These are phyloP conservation scores for Fusarium tanahbumbuense DNA, from an alignment of 2,329 filamentous ascomycete species.

Conservation along the genomic window DNA sequence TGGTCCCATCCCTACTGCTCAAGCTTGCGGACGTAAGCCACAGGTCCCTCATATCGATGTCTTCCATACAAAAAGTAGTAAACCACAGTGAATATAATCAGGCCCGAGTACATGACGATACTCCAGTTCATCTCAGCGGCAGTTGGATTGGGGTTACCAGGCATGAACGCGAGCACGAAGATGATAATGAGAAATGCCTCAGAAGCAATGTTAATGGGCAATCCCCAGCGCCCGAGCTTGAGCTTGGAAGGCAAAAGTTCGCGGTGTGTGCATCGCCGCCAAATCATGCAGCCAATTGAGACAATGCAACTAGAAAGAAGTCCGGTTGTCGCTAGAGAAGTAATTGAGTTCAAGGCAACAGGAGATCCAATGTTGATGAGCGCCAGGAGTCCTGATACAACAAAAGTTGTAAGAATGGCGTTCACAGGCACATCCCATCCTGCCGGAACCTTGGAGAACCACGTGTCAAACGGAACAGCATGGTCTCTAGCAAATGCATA, in stretches of 20 bases:
- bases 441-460: conserved; percentile 32
- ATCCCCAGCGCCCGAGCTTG: conserved; percentile 31
- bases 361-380: conserved; percentile 42
- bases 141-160: conserved; percentile 30
- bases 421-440: conserved; percentile 40
- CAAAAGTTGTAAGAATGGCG: conserved; percentile 35
- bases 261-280: conserved; percentile 29
- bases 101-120: conserved; percentile 26
- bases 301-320: conserved; percentile 41
- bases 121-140: conserved; percentile 41
- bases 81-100: conserved; percentile 16
- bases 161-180: conserved; percentile 41
- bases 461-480: conserved; percentile 38
- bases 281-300: conserved; percentile 42
- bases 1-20: conserved; percentile 2
- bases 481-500: conserved; percentile 41
- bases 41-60: conserved; percentile 35
- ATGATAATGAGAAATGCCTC: conserved; percentile 35
- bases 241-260: conserved; percentile 36
- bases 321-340: conserved; percentile 32
- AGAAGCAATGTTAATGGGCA: conserved; percentile 33
- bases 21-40: conserved; percentile 30
- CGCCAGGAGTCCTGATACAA: conserved; percentile 32
- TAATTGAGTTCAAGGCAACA: conserved; percentile 35
- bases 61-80: conserved; percentile 36